Evolutionary conservation across 768 basidiomycete species (phyloP).

Genomic region (Lyophyllum shimeji): DNA sequence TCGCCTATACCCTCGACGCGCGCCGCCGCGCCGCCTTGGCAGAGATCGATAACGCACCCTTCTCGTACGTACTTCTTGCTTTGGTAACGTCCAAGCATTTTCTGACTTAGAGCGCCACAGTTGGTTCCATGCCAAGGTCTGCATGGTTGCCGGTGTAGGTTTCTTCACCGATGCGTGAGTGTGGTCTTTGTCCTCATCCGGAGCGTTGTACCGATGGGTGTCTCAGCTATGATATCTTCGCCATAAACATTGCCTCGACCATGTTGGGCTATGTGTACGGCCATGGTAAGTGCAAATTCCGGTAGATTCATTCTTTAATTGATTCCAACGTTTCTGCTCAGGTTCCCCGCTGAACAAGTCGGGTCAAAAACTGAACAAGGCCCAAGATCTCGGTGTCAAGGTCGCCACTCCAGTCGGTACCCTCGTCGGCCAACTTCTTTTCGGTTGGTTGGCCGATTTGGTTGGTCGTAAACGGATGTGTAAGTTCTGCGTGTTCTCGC

Average conservation of each 20-base stretch:
- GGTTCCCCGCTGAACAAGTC: conserved; percentile 12
- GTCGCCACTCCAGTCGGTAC: conserved; percentile 78
- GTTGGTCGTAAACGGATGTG: conserved; percentile 82
- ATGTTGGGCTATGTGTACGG: conserved; percentile 88
- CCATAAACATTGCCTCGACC: conserved; percentile 80
- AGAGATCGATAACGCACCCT: conserved; percentile 85
- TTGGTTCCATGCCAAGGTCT: conserved; percentile 85
- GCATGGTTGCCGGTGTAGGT: conserved; percentile 72
- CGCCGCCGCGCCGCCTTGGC: conserved; percentile 78
- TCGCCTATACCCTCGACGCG: conserved; percentile 55
- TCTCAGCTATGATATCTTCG: conserved; percentile 78
- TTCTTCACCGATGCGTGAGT: conserved; percentile 87
- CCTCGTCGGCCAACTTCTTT: conserved; percentile 71
- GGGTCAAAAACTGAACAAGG: conserved; percentile 43
- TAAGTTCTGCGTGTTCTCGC: conserved; percentile 30
- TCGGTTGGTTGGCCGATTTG: conserved; percentile 79
- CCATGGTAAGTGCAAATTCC: conserved; percentile 19
- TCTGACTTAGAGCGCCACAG: conserved; percentile 31
- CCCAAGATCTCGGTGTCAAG: conserved; percentile 78
- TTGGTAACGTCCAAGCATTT: neutral
- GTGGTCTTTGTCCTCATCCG: conserved; percentile 2
- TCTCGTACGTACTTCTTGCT: conserved; percentile 55
- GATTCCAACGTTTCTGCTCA: conserved; percentile 2
- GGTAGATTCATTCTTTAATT: neutral
- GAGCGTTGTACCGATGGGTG: neutral